Evolutionary conservation across 2,329 filamentous ascomycete species (phyloP).

Genomic region (Scedosporium dehoogii): DNA sequence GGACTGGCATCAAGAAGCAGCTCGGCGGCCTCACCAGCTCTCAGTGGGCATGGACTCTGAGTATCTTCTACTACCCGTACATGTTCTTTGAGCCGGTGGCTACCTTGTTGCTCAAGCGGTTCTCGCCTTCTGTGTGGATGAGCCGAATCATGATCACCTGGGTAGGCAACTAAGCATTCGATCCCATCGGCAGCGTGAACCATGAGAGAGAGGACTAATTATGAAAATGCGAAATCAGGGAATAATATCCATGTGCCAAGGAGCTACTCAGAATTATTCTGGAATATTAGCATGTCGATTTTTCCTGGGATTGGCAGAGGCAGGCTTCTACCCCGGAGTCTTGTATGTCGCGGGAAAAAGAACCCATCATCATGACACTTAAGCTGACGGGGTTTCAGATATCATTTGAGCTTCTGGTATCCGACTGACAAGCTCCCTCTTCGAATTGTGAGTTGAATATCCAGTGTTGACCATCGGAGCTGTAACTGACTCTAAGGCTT

Average conservation of each 20-base stretch:
- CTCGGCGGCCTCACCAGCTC: constrained; percentile 14
- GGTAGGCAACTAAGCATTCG: constrained; percentile 6
- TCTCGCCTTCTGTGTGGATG: constrained; percentile 16
- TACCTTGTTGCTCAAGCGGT: constrained; percentile 15
- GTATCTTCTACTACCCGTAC: constrained; percentile 17
- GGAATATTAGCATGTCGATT: constrained; percentile 18
- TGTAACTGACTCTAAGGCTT: neutral
- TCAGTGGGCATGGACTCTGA: constrained; percentile 16
- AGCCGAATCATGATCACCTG: constrained; percentile 17
- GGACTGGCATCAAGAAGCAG: constrained; percentile 16
- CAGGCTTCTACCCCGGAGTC: constrained; percentile 19
- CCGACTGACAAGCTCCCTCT: constrained; percentile 20
- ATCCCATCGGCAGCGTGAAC: neutral
- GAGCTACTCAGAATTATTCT: constrained; percentile 14
- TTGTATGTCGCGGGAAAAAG: constrained; percentile 1
- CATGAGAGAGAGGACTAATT: neutral
- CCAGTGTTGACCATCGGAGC: neutral
- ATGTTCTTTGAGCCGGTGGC: constrained; percentile 17
- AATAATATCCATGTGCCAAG: constrained; percentile 15
- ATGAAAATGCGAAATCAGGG: constrained; percentile 6
- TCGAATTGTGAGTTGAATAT: constrained; percentile 14
- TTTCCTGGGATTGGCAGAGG: constrained; percentile 18
- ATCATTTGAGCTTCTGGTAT: constrained; percentile 22
- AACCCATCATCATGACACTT: neutral
- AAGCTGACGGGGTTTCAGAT: neutral